Base-by-base conservation (phyloP, 2,329 filamentous ascomycete species). In the Fusarium denticulatum region DNA sequence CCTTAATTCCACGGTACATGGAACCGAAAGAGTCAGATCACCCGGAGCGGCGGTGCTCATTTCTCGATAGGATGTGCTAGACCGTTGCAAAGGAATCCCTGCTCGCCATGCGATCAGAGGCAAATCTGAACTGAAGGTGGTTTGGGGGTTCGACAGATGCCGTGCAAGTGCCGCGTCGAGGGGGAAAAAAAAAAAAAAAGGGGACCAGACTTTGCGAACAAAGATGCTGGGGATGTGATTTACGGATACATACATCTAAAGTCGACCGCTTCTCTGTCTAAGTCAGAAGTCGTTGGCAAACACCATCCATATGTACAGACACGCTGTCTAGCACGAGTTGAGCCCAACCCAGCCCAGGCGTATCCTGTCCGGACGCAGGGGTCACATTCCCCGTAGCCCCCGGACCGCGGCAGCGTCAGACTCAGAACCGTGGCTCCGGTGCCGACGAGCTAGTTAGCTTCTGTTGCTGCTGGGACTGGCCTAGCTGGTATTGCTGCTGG, bases 401-500 rank as follows among this genome's bases (percentile, higher is more conserved):
- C 64, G 59, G 56, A 72, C 71, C 64, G 75, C 73, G 72, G 74
- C 74, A 73, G 74, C 60, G 71, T 74, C 71, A 73, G 75, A 77
- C 74, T 74, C 73, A 73, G 75, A 77, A 77, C 75, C 75, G 73
- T 76, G 75, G 75, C 75, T 77, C 73, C 62, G 75, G 75, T 77
- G 75, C 75, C 75, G 73, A 77, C 59, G 63, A 53, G 46, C 62
- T 64, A 64, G 32, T 15, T 36, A 65, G 56, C 56, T 50, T 50
- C 56, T 58, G 24, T 28, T 37, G 30, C 32, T 58, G 22, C 28
- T 49, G 18, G 50, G 50, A 39, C 50, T 53, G 50, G 34, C 50
- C 30, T 52, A 52, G 22, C 55, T 58, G 55, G 14, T 40, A 46
- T 28, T 52, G 47, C 60, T 65, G 34, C 64, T 24, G 53, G 64